Conservation (phyloP, 2,329 filamentous ascomycete genomes). For the Leptographium lundbergii region DNA sequence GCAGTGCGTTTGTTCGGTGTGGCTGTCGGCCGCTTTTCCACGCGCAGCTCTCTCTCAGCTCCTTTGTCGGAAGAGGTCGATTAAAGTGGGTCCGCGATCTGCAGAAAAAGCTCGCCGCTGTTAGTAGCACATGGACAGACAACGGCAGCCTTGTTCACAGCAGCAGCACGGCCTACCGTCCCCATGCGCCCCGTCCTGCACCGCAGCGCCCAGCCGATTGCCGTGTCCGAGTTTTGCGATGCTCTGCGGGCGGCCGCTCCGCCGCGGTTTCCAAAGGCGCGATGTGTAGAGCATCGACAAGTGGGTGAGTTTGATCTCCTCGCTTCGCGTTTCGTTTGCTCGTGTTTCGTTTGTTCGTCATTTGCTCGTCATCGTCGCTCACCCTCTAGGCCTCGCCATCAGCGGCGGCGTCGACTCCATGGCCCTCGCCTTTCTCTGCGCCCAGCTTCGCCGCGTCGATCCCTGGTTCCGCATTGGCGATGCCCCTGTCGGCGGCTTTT, state of each 20-base stretch:
- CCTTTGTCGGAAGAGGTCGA: neutral
- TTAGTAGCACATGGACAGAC: neutral
- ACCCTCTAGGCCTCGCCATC: slow-evolving; percentile 54
- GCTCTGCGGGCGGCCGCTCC: slow-evolving; percentile 36
- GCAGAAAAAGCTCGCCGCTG: neutral
- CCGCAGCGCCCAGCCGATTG: slow-evolving; percentile 25
- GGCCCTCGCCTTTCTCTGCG: slow-evolving; percentile 72
- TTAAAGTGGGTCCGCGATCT: neutral
- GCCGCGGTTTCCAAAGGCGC: slow-evolving; percentile 34
- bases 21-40: neutral
- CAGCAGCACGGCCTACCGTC: neutral
- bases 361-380: neutral
- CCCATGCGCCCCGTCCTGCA: slow-evolving; percentile 23
- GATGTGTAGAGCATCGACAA: slow-evolving; percentile 20
- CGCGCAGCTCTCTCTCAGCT: neutral
- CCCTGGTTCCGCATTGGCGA: slow-evolving; percentile 28
- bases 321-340: neutral
- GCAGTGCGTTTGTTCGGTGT: neutral
- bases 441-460: slow-evolving; percentile 25
- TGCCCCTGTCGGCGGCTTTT: slow-evolving; percentile 27
- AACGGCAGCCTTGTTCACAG: neutral
- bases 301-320: slow-evolving; percentile 25
- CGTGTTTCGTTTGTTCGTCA: neutral
- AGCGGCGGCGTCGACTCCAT: slow-evolving; percentile 97
- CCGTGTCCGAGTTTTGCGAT: slow-evolving; percentile 29